Percentiles rank a stretch among this genome's conserved stretches.
phyloP scores from a whole-genome alignment of 768 basidiomycete genomes.

The Mycena alexandri region DNA sequence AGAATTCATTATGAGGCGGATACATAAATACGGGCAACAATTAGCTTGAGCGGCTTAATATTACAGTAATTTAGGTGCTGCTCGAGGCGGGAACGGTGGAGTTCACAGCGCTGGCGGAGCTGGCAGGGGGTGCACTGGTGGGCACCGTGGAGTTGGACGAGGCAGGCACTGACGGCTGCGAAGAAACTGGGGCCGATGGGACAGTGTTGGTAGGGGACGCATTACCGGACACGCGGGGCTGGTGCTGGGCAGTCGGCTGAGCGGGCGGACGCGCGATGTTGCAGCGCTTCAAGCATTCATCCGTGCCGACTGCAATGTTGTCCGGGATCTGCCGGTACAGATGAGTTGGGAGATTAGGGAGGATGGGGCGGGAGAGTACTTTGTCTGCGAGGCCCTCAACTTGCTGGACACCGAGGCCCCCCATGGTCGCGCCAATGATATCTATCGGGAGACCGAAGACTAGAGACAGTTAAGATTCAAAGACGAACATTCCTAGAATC shows the following conservation, averaged over 20 bases:
- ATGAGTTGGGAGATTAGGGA: not conserved
- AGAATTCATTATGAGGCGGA: not conserved
- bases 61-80: no score
- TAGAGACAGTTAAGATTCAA: not conserved
- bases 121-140: no score
- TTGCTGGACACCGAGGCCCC: slow-evolving; percentile 28
- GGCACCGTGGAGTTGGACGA: not conserved
- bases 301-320: slow-evolving; percentile 32
- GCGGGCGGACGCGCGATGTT: slow-evolving; percentile 32
- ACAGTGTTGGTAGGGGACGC: slow-evolving; percentile 26
- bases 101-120: no score
- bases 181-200: not conserved
- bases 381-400: slow-evolving; percentile 29
- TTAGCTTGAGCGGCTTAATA: not conserved
- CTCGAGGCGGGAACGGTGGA: no score
- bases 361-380: not conserved
- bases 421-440: slow-evolving; percentile 30
- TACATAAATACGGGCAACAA: not conserved
- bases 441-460: slow-evolving; percentile 38
- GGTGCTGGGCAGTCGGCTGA: slow-evolving; percentile 34
- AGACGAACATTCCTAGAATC: not conserved
- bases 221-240: slow-evolving; percentile 30
- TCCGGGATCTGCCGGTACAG: slow-evolving; percentile 26
- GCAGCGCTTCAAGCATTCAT: slow-evolving; percentile 34
- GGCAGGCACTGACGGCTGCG: not conserved